A percentile compares a stretch with the other conserved stretches of the same genome.
These are phyloP conservation scores for Tricholoma bakamatsutake DNA, from an alignment of 768 basidiomycete genomes.

Conservation along the genomic window DNA sequence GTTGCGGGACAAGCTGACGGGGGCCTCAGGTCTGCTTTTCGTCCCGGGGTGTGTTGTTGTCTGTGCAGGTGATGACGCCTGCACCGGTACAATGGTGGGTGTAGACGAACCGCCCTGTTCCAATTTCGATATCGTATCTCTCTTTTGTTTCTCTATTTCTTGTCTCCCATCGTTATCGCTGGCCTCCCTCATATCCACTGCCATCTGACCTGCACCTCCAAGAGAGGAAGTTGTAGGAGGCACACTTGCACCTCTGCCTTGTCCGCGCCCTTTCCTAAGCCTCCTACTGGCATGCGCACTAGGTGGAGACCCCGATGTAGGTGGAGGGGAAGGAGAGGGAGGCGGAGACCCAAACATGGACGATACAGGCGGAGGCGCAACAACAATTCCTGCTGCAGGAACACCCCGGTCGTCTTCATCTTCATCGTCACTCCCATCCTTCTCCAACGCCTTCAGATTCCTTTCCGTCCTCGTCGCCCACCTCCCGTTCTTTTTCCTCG, in stretches of 20 bases:
- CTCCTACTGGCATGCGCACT: not conserved
- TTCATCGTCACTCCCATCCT: not conserved
- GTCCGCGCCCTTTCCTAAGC: conserved; percentile 2
- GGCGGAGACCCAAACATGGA: conserved; percentile 1
- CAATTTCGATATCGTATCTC: not conserved
- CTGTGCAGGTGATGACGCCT: no score
- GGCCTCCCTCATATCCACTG: conserved; percentile 1
- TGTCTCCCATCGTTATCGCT: not conserved
- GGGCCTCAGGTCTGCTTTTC: not conserved
- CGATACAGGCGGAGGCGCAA: not conserved
- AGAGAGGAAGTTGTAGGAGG: conserved; percentile 3
- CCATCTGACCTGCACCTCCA: not conserved
- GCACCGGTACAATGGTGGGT: not conserved
- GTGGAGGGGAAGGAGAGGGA: conserved; percentile 2
- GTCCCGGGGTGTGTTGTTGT: no score
- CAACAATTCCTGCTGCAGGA: not conserved
- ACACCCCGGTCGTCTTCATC: not conserved
- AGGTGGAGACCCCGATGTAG: not conserved
- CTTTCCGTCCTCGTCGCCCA: conserved; percentile 22
- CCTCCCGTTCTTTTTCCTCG: not conserved
- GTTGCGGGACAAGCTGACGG: conserved; percentile 20
- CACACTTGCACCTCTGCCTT: conserved; percentile 14
- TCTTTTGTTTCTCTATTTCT: not conserved
- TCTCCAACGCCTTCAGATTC: conserved; percentile 14
- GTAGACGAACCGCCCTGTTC: not conserved